Percentiles rank a stretch among this genome's conserved stretches.
Evolutionary conservation across 1,284 basidiomycete species (phyloP).

Genomic region (Neonothopanus nambi): DNA sequence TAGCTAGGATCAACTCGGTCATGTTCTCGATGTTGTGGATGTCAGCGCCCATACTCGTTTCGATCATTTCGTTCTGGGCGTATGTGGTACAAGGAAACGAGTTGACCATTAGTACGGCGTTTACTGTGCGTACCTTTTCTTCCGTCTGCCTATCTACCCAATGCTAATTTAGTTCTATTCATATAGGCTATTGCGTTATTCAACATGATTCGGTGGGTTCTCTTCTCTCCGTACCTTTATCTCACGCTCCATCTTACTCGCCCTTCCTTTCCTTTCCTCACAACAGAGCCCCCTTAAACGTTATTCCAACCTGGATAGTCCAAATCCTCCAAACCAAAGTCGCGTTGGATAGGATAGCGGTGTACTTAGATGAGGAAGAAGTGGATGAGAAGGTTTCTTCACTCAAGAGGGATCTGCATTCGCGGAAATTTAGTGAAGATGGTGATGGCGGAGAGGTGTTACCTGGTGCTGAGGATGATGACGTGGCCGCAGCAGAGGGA

Average conservation of each 20-base stretch:
- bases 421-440: too few relatives aligned
- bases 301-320: conserved; percentile 1
- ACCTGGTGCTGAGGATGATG: too few relatives aligned
- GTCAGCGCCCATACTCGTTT: conserved; percentile 68
- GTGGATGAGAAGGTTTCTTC: conserved; percentile 70
- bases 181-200: conserved; percentile 68
- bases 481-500: too few relatives aligned
- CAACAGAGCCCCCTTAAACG: conserved; percentile 11
- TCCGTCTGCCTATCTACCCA: conserved; percentile 1
- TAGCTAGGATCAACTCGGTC: conserved; percentile 65
- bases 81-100: conserved; percentile 66
- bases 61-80: conserved; percentile 64
- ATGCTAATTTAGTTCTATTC: neutral
- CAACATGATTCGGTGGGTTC: conserved; percentile 58
- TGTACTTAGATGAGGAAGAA: conserved; percentile 83
- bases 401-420: too few relatives aligned
- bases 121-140: conserved; percentile 51
- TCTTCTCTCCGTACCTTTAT: neutral
- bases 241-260: too few relatives aligned
- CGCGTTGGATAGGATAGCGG: conserved; percentile 77
- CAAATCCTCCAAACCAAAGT: conserved; percentile 59
- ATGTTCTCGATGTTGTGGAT: conserved; percentile 66
- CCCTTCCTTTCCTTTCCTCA: conserved; percentile 19
- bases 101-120: conserved; percentile 66
- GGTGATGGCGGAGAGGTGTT: neutral